phyloP scores from a whole-genome alignment of 139 green algal genomes.

The Medakamo hakoo region DNA sequence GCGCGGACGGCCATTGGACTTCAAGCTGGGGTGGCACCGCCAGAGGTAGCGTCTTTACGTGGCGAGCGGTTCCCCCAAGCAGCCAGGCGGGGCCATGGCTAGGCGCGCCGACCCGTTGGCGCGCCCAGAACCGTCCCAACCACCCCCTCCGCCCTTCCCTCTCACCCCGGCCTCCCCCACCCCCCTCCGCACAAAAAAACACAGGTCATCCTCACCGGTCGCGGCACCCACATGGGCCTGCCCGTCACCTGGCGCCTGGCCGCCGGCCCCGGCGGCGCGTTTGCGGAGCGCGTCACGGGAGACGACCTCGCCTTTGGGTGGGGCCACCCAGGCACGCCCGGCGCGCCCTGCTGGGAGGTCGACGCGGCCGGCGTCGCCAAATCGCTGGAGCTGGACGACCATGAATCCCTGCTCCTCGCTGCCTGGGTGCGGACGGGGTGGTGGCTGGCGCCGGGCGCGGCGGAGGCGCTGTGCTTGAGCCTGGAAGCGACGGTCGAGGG shows the following conservation, averaged over 20 bases:
- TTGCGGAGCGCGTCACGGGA: neutral
- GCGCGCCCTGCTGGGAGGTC: neutral
- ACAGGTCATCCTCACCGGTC: neutral
- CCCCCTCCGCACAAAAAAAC: too few relatives aligned
- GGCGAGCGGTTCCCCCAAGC: neutral
- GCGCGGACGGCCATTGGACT: neutral
- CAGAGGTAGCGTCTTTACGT: neutral
- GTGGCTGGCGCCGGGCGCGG: conserved; percentile 13
- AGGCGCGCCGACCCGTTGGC: neutral
- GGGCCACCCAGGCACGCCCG: neutral
- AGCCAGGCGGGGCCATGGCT: too few relatives aligned
- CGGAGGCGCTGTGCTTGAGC: too few relatives aligned
- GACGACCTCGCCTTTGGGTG: neutral
- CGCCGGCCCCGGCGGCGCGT: neutral
- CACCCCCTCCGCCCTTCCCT: too few relatives aligned
- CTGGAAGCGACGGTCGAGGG: too few relatives aligned
- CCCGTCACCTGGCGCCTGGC: neutral
- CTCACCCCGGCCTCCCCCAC: too few relatives aligned
- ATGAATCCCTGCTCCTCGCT: conserved; percentile 13
- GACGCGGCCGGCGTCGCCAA: neutral
- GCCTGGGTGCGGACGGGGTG: conserved; percentile 12
- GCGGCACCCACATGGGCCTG: neutral
- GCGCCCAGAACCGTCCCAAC: neutral
- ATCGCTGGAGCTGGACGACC: conserved; percentile 16
- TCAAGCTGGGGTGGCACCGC: neutral